Conservation (phyloP, 2,329 filamentous ascomycete species). For the Phialocephala subalpina region DNA sequence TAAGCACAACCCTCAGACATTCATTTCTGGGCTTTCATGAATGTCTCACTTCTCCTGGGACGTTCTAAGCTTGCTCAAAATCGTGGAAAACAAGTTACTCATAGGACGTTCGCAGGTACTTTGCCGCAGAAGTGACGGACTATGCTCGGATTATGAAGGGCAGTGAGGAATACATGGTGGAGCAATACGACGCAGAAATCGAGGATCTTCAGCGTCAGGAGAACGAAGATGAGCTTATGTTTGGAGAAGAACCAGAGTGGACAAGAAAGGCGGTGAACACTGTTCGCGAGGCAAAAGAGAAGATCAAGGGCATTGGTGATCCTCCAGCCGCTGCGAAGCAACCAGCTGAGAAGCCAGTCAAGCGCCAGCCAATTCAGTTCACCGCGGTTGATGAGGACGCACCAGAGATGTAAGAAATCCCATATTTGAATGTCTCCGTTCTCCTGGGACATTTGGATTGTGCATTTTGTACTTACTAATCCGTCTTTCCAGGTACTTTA, state of each 20-base stretch:
- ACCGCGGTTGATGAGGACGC: conserved; percentile 53
- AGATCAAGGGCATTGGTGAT: conserved; percentile 71
- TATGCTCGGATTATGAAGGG: conserved; percentile 97
- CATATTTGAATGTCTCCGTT: no score
- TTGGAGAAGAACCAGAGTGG: conserved; percentile 94
- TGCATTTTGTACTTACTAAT: no score
- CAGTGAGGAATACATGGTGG: conserved; percentile 84
- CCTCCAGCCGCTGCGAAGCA: conserved; percentile 62
- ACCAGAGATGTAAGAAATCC: conserved; percentile 54
- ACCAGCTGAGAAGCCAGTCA: conserved; percentile 55
- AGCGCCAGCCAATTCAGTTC: conserved; percentile 57
- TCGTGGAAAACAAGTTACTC: no score
- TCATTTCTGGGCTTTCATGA: no score
- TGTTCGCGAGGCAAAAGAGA: conserved; percentile 80
- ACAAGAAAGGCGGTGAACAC: conserved; percentile 81
- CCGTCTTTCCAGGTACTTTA: conserved; percentile 45
- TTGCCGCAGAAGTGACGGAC: conserved; percentile 91
- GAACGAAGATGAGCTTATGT: conserved; percentile 89
- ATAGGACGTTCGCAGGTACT: conserved; percentile 90
- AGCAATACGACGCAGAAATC: conserved; percentile 83
- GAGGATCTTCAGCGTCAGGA: conserved; percentile 77
- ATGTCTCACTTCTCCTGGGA: no score
- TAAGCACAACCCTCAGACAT: no score
- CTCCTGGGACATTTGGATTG: no score
- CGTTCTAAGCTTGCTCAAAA: no score